These are phyloP conservation scores for Trametes polyzona DNA, from an alignment of 1,284 basidiomycete species.

Conservation along the genomic window DNA sequence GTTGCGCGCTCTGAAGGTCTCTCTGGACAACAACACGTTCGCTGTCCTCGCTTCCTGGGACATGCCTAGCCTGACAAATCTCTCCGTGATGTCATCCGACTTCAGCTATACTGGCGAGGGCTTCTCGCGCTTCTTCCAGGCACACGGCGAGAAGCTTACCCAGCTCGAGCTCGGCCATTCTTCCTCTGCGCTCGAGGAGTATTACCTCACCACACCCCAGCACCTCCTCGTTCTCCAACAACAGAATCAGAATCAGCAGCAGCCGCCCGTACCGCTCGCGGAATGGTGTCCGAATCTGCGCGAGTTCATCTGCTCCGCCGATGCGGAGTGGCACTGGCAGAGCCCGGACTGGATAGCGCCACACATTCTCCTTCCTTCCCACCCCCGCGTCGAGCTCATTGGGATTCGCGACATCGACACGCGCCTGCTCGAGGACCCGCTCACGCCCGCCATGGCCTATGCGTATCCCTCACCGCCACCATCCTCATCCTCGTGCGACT, in stretches of 20 bases:
- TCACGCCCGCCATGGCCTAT: constrained; percentile 28
- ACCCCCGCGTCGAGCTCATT: constrained; percentile 64
- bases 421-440: constrained; percentile 50
- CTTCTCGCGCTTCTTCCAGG: constrained; percentile 65
- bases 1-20: constrained; percentile 66
- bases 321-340: constrained; percentile 80
- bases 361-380: constrained; percentile 66
- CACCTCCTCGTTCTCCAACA: constrained; percentile 34
- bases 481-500: constrained; percentile 3
- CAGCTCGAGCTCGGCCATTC: constrained; percentile 76
- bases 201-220: constrained; percentile 55
- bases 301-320: constrained; percentile 72
- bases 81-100: constrained; percentile 69
- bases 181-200: constrained; percentile 63
- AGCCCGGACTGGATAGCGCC: constrained; percentile 80
- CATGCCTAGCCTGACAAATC: constrained; percentile 62
- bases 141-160: constrained; percentile 60
- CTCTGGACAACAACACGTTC: constrained; percentile 72
- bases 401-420: constrained; percentile 73
- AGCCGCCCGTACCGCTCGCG: constrained; percentile 50
- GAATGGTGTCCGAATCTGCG: constrained; percentile 66
- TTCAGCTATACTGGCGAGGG: constrained; percentile 66
- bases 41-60: constrained; percentile 59
- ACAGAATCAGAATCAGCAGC: constrained; percentile 26
- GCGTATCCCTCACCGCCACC: not conserved